Evolutionary conservation across 2,329 filamentous ascomycete genomes (phyloP).

Genomic region (Scedosporium aurantiacum): DNA sequence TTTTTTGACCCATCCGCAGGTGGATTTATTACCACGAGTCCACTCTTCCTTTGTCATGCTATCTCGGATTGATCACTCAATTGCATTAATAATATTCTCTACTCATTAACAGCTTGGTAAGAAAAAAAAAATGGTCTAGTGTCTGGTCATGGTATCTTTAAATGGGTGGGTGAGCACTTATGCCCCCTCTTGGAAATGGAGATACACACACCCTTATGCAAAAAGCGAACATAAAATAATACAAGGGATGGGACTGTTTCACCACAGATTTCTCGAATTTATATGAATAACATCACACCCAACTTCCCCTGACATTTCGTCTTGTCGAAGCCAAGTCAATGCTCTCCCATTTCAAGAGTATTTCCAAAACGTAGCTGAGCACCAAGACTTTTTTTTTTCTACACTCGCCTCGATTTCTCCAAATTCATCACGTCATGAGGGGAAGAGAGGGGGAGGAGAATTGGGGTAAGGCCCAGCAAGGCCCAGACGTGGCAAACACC

Average conservation of each 20-base stretch:
- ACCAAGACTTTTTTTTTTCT: background rate
- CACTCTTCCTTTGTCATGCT: too few relatives aligned
- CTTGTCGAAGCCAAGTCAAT: too few relatives aligned
- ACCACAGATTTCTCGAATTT: background rate
- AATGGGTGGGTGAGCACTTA: too few relatives aligned
- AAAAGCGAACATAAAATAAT: background rate
- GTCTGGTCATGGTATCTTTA: too few relatives aligned
- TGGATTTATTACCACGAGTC: too few relatives aligned
- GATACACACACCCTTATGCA: background rate
- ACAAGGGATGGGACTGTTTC: too few relatives aligned
- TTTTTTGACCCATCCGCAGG: too few relatives aligned
- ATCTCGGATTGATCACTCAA: background rate
- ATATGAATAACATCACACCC: too few relatives aligned
- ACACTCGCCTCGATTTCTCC: background rate
- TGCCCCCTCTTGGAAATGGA: background rate
- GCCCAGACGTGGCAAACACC: background rate
- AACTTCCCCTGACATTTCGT: too few relatives aligned
- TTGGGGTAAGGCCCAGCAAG: background rate
- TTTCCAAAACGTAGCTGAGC: background rate
- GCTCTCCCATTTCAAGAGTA: background rate
- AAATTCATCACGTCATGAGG: constrained; percentile 1
- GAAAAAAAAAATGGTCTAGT: too few relatives aligned
- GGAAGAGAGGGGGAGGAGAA: background rate
- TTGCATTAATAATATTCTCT: background rate
- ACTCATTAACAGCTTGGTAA: background rate